Conservation (phyloP, 2,329 filamentous ascomycete species). For the Claviceps sp. region DNA sequence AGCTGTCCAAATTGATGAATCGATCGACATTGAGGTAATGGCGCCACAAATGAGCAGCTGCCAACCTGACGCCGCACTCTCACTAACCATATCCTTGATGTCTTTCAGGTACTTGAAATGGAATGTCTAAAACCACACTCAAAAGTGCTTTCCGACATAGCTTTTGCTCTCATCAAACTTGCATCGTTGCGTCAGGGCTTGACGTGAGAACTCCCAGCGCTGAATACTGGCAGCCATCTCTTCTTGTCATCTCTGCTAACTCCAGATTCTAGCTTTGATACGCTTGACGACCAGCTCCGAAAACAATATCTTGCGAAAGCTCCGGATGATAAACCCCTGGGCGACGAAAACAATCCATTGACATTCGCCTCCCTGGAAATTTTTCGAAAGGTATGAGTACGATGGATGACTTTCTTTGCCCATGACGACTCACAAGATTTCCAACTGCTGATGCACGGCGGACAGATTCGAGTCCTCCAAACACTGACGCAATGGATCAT, state of each 20-base stretch:
- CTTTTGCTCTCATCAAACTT: slow-evolving; percentile 77
- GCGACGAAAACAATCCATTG: slow-evolving; percentile 55
- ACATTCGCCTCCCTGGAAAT: slow-evolving; percentile 74
- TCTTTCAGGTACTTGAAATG: slow-evolving; percentile 62
- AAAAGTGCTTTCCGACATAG: slow-evolving; percentile 63
- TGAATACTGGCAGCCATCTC: neutral
- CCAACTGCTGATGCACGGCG: neutral
- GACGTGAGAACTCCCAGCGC: slow-evolving; percentile 47
- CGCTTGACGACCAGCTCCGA: slow-evolving; percentile 87
- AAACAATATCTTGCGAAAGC: slow-evolving; percentile 79
- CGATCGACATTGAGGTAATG: slow-evolving; percentile 76
- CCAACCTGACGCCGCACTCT: too few relatives aligned
- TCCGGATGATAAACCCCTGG: slow-evolving; percentile 72
- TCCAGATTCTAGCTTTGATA: slow-evolving; percentile 49
- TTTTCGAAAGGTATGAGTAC: slow-evolving; percentile 54
- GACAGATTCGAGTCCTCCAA: slow-evolving; percentile 62
- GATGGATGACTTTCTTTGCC: neutral
- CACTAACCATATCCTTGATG: too few relatives aligned
- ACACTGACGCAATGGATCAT: slow-evolving; percentile 85
- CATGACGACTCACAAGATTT: neutral
- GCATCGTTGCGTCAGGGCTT: slow-evolving; percentile 88
- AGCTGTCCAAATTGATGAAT: slow-evolving; percentile 77
- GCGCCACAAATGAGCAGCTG: neutral
- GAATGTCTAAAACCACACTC: slow-evolving; percentile 78
- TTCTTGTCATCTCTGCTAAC: slow-evolving; percentile 8